These are phyloP conservation scores for Diaporthe capsici DNA, from an alignment of 2,329 filamentous ascomycete genomes.

Conservation along the genomic window DNA sequence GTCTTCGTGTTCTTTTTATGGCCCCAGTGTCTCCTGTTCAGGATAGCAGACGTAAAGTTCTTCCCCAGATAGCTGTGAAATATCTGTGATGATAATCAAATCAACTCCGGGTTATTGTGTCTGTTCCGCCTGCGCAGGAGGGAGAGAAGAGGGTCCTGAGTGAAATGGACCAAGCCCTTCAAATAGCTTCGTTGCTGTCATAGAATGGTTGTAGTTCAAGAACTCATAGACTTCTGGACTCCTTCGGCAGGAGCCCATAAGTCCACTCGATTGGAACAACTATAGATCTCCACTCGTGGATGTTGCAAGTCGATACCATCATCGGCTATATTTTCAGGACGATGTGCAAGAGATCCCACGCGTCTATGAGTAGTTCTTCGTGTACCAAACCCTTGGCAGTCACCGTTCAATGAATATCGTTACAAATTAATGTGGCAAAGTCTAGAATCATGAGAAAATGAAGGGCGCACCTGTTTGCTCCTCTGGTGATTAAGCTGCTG, in stretches of 20 bases:
- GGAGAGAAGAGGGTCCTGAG: fast-evolving
- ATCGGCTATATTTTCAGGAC: background rate
- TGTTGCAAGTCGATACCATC: background rate
- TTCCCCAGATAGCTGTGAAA: background rate
- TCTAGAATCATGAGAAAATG: background rate
- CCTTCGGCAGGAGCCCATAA: background rate
- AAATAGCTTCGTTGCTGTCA: background rate
- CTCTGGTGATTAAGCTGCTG: background rate
- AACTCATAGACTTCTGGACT: background rate
- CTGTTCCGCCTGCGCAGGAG: background rate
- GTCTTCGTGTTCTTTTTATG: background rate
- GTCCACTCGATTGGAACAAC: background rate
- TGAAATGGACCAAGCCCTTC: background rate
- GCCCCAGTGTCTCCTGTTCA: background rate
- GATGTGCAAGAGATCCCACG: background rate
- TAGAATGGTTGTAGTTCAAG: background rate
- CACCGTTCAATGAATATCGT: background rate
- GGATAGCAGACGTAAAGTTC: background rate
- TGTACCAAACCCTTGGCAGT: background rate
- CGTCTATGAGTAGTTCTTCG: background rate
- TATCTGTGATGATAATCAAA: background rate
- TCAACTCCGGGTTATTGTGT: background rate
- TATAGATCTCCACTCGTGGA: background rate
- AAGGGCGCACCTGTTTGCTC: background rate
- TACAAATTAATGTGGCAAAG: background rate